Evolutionary conservation across 2,329 filamentous ascomycete genomes (phyloP).

Genomic region (Cadophora gregata): DNA sequence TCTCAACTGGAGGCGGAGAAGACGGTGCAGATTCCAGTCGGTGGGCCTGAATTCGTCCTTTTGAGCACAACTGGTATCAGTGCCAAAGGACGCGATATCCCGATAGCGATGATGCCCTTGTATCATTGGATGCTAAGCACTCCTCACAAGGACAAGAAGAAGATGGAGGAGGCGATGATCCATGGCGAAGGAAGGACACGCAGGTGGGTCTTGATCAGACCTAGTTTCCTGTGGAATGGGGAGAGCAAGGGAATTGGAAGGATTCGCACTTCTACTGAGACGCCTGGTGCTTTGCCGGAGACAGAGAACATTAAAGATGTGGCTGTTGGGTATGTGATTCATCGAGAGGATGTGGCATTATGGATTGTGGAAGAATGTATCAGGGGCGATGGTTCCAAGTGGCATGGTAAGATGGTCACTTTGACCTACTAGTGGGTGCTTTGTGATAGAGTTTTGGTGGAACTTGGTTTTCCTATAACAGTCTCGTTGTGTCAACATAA

Average conservation of each 20-base stretch:
- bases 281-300: constrained; percentile 20
- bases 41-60: constrained; percentile 47
- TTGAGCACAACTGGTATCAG: constrained; percentile 53
- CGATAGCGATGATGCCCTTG: constrained; percentile 50
- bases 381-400: constrained; percentile 24
- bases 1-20: constrained; percentile 32
- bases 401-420: constrained; percentile 28
- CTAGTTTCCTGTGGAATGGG: constrained; percentile 44
- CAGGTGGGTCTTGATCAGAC: constrained; percentile 35
- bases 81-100: constrained; percentile 49
- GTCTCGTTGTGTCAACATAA: too few species aligned
- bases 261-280: constrained; percentile 40
- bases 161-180: constrained; percentile 51
- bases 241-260: constrained; percentile 31
- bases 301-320: constrained; percentile 28
- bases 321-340: constrained; percentile 47
- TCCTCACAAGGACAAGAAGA: constrained; percentile 55
- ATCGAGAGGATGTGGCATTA: constrained; percentile 45
- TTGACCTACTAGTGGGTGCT: constrained; percentile 25
- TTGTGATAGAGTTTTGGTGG: neutral
- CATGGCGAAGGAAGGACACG: constrained; percentile 32
- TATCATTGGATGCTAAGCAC: constrained; percentile 50
- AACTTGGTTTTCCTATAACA: too few species aligned
- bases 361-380: constrained; percentile 44
- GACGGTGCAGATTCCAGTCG: neutral